Percentiles rank a stretch among this genome's conserved stretches.
Conservation (phyloP, 2,329 filamentous ascomycete species). For the Phialocephala sp. region DNA sequence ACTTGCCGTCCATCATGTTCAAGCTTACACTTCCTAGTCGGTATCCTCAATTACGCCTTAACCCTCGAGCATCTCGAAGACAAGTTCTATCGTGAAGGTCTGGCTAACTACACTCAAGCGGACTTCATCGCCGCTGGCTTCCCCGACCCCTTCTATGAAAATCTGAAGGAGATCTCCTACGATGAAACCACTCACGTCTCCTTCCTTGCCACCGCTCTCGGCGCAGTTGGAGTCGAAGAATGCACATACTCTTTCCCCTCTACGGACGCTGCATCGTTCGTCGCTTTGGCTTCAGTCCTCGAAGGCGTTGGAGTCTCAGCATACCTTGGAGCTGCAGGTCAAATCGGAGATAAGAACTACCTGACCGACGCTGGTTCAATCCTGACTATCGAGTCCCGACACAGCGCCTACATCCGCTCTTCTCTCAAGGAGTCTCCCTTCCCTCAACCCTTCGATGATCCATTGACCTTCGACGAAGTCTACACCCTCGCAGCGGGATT, state of each 20-base stretch:
- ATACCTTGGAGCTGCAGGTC: constrained; percentile 65
- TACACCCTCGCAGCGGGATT: constrained; percentile 69
- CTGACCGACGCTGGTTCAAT: constrained; percentile 66
- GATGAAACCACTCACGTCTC: constrained; percentile 56
- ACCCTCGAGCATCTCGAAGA: constrained; percentile 64
- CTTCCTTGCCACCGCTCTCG: constrained; percentile 58
- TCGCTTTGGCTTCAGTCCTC: constrained; percentile 57
- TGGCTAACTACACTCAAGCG: constrained; percentile 59
- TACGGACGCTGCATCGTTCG: constrained; percentile 54
- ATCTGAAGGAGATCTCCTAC: constrained; percentile 56
- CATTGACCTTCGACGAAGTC: constrained; percentile 62
- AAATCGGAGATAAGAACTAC: constrained; percentile 62
- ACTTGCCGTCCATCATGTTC: background rate
- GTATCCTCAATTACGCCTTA: constrained; percentile 45
- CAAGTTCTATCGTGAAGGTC: constrained; percentile 65
- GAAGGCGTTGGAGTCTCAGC: constrained; percentile 64
- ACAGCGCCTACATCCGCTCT: constrained; percentile 65
- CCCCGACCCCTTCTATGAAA: constrained; percentile 58
- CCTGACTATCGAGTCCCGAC: constrained; percentile 67
- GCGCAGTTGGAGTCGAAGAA: constrained; percentile 55
- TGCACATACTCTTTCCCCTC: constrained; percentile 63
- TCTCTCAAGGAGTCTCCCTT: constrained; percentile 56
- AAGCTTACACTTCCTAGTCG: background rate
- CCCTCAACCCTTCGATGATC: constrained; percentile 64
- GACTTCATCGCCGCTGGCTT: constrained; percentile 60